Conservation (phyloP, 225 moss, liverwort and hornwort genomes). For the Bryoerythrophyllum caledonicum region DNA sequence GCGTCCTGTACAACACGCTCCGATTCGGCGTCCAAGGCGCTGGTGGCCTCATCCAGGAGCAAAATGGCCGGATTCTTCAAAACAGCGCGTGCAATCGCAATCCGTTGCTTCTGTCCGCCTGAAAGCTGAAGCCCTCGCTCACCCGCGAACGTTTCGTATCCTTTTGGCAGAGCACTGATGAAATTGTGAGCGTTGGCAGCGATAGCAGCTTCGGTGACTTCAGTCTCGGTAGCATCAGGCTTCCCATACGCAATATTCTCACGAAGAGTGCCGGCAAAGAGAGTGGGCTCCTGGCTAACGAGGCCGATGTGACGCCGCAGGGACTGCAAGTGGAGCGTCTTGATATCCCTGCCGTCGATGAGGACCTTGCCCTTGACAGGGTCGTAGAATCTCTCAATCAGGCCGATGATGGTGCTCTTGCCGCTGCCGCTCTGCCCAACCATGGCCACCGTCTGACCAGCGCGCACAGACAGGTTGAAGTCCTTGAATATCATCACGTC, state of each 20-base stretch:
- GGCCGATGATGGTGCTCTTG: slow-evolving; percentile 61
- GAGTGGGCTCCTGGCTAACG: slow-evolving; percentile 69
- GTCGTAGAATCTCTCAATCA: slow-evolving; percentile 74
- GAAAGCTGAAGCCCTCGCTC: slow-evolving; percentile 71
- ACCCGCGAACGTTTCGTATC: slow-evolving; percentile 61
- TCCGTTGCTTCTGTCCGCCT: slow-evolving; percentile 72
- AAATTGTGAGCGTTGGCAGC: slow-evolving; percentile 72
- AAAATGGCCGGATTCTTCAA: slow-evolving; percentile 67
- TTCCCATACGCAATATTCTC: slow-evolving; percentile 64
- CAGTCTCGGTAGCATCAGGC: slow-evolving; percentile 43
- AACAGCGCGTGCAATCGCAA: slow-evolving; percentile 69
- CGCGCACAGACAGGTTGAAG: slow-evolving; percentile 41
- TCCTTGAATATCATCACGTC: slow-evolving; percentile 48
- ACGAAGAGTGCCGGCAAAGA: slow-evolving; percentile 49
- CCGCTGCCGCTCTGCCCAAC: slow-evolving; percentile 79
- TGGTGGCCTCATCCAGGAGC: slow-evolving; percentile 75
- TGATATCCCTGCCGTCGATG: slow-evolving; percentile 59
- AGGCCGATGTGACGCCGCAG: slow-evolving; percentile 58
- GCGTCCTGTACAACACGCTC: slow-evolving; percentile 73
- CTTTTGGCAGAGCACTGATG: slow-evolving; percentile 59
- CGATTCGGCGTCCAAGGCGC: slow-evolving; percentile 67
- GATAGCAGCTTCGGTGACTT: slow-evolving; percentile 57
- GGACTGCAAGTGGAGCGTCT: slow-evolving; percentile 43
- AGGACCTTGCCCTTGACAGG: slow-evolving; percentile 52
- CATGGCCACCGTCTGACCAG: slow-evolving; percentile 62